Evolutionary conservation across 2,329 filamentous ascomycete genomes (phyloP).

Genomic region (Pyrenochaeta sp.): DNA sequence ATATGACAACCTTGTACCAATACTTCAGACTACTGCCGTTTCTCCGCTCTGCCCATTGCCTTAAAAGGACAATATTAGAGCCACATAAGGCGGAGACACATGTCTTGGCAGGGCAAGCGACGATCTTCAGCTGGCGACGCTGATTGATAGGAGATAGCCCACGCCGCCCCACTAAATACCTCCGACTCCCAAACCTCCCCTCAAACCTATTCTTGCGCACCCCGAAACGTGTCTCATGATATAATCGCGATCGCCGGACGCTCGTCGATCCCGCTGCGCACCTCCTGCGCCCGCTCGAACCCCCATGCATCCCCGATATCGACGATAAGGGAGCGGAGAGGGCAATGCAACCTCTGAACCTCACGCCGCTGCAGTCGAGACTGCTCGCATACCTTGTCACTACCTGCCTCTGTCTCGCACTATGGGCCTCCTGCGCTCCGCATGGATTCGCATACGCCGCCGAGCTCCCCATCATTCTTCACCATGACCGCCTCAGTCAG

Average conservation of each 20-base stretch:
- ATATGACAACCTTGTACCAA: neutral
- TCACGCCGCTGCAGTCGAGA: conserved; percentile 75
- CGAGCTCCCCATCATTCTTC: conserved; percentile 54
- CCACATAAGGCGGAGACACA: neutral
- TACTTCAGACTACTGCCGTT: neutral
- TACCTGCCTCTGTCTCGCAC: conserved; percentile 65
- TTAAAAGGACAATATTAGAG: neutral
- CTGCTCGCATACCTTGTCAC: conserved; percentile 72
- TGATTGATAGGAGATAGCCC: neutral
- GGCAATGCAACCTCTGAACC: conserved; percentile 58
- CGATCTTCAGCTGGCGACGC: conserved; percentile 1
- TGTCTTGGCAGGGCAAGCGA: conserved; percentile 1
- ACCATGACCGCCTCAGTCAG: conserved; percentile 20
- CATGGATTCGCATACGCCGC: conserved; percentile 67
- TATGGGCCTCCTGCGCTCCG: conserved; percentile 69
- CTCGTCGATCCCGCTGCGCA: conserved; percentile 21
- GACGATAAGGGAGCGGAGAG: conserved; percentile 35
- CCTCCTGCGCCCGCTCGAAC: conserved; percentile 20
- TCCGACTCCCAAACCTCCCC: neutral
- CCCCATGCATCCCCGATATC: conserved; percentile 26
- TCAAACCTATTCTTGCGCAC: neutral
- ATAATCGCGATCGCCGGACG: conserved; percentile 9
- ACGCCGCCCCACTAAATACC: neutral
- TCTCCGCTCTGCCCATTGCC: neutral
- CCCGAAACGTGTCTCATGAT: neutral